Evolutionary conservation across 805 yeast species (phyloP).

Genomic region (Ogataea degrootiae): DNA sequence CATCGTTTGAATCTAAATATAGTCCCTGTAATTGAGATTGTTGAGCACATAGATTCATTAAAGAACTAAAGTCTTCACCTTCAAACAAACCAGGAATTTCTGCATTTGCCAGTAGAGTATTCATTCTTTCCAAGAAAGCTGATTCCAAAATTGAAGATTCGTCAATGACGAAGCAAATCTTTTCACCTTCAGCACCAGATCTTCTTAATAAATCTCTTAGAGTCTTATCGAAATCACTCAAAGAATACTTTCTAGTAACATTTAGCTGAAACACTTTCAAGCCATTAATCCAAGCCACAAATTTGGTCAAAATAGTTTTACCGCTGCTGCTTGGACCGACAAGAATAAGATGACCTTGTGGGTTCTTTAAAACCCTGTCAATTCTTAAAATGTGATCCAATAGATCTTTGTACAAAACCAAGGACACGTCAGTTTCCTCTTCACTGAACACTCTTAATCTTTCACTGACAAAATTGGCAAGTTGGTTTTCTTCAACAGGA

Average conservation of each 20-base stretch:
- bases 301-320: constrained; percentile 66
- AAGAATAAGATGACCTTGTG: constrained; percentile 85
- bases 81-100: constrained; percentile 88
- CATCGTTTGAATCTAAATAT: constrained; percentile 61
- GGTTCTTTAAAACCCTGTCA: constrained; percentile 76
- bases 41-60: constrained; percentile 53
- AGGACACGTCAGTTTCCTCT: constrained; percentile 60
- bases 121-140: constrained; percentile 85
- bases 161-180: constrained; percentile 68
- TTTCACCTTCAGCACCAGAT: constrained; percentile 53
- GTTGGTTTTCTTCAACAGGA: constrained; percentile 44
- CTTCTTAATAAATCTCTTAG: constrained; percentile 49
- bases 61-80: constrained; percentile 55
- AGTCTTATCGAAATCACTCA: constrained; percentile 63
- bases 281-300: constrained; percentile 93
- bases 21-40: constrained; percentile 57
- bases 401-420: constrained; percentile 64
- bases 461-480: constrained; percentile 54
- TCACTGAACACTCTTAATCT: constrained; percentile 70
- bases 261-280: constrained; percentile 52
- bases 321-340: constrained; percentile 85
- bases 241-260: constrained; percentile 48
- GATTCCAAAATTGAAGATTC: constrained; percentile 75
- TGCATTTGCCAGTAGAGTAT: constrained; percentile 86
- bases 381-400: constrained; percentile 72